Conservation (phyloP, 345 rosid genomes). For the Lenwebbia sp. region DNA sequence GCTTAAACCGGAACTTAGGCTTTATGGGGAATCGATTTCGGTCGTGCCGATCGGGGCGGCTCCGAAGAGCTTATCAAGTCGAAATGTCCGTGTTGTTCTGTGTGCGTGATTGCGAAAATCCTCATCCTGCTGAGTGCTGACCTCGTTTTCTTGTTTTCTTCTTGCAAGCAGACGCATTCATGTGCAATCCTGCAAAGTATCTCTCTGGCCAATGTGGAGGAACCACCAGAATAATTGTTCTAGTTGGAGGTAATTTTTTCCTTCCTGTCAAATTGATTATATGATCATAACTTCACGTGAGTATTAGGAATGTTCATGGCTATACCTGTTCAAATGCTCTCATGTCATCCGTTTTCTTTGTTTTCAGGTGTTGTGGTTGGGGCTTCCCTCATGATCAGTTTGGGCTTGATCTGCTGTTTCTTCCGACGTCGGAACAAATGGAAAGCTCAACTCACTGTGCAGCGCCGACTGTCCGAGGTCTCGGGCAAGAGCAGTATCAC, state of each 20-base stretch:
- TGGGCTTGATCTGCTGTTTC: conserved; percentile 20
- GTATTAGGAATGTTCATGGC: not conserved
- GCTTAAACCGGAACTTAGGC: not conserved
- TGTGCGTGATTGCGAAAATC: not conserved
- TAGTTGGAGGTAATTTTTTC: conserved; percentile 32
- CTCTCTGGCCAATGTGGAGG: conserved; percentile 49
- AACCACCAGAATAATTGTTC: conserved; percentile 10
- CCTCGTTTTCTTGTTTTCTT: not conserved
- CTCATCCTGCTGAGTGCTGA: not conserved
- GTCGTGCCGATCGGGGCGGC: not conserved
- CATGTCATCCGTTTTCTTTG: not conserved
- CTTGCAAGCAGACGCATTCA: not conserved
- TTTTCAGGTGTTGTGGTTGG: conserved; percentile 33
- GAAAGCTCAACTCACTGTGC: conserved; percentile 7
- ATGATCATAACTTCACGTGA: not conserved
- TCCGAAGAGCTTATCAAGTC: not conserved
- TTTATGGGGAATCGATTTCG: not conserved
- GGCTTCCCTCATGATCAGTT: conserved; percentile 20
- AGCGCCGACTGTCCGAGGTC: conserved; percentile 20
- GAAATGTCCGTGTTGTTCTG: not conserved
- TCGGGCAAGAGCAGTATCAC: conserved; percentile 40
- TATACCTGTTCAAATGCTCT: not conserved
- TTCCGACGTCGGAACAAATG: conserved; percentile 15
- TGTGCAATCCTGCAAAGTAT: conserved; percentile 27
- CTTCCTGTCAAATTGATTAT: not conserved